These are phyloP conservation scores for Nymphaea thermarum DNA, from an alignment of 164 flowering plant species.

Conservation along the genomic window DNA sequence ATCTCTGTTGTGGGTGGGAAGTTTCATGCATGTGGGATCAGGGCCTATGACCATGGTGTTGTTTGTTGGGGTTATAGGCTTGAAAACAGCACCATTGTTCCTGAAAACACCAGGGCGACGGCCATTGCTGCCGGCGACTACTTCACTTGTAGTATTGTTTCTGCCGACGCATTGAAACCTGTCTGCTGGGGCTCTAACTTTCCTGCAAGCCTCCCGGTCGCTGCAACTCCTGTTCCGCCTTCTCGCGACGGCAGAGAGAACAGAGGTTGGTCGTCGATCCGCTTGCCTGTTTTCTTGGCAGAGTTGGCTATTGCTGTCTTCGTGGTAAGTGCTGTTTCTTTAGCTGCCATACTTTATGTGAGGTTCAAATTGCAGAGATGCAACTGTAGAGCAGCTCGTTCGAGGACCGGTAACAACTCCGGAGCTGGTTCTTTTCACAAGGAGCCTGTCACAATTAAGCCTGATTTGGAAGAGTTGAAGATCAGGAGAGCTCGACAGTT, in stretches of 20 bases:
- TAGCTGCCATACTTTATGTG: slow-evolving; percentile 53
- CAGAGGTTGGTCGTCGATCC: slow-evolving; percentile 48
- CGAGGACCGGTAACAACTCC: slow-evolving; percentile 19
- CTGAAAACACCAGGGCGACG: slow-evolving; percentile 38
- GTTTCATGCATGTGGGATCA: slow-evolving; percentile 90
- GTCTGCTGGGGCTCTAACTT: slow-evolving; percentile 87
- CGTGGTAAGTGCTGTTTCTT: slow-evolving; percentile 36
- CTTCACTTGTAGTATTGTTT: slow-evolving; percentile 76
- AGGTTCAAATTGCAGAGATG: slow-evolving; percentile 64
- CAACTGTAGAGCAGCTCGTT: slow-evolving; percentile 20
- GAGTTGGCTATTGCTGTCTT: slow-evolving; percentile 65
- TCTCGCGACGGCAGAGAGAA: slow-evolving; percentile 8
- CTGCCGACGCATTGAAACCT: slow-evolving; percentile 42
- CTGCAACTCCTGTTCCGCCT: not conserved
- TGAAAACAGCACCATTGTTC: slow-evolving; percentile 50
- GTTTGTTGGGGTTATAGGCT: slow-evolving; percentile 79
- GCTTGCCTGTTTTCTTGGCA: slow-evolving; percentile 58
- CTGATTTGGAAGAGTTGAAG: slow-evolving; percentile 72
- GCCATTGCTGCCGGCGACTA: slow-evolving; percentile 86
- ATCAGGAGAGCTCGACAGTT: slow-evolving; percentile 67
- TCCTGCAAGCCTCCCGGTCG: slow-evolving; percentile 54
- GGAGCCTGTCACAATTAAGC: slow-evolving; percentile 39
- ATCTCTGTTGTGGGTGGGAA: slow-evolving; percentile 70
- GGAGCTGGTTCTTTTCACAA: slow-evolving; percentile 22
- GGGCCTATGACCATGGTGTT: slow-evolving; percentile 42